Evolutionary conservation across 805 yeast species (phyloP).

Genomic region (Sungouiozyma intestinalis): DNA sequence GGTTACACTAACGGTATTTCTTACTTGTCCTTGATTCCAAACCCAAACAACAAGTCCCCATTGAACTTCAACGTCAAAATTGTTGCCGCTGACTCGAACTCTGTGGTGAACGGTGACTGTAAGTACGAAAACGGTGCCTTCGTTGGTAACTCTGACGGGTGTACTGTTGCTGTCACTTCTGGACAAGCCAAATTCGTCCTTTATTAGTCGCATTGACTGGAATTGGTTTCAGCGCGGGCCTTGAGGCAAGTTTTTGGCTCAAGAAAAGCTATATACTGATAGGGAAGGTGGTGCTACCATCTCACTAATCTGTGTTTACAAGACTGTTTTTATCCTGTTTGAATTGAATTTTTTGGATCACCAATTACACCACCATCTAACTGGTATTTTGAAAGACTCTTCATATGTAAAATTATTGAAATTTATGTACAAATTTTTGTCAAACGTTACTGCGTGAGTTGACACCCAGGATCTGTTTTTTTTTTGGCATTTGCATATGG

Average conservation of each 20-base stretch:
- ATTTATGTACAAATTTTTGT: neutral
- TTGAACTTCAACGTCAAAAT: slow-evolving; percentile 71
- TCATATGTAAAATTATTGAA: neutral
- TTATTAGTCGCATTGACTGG: slow-evolving; percentile 30
- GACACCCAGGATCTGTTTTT: neutral
- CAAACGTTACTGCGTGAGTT: too few species aligned
- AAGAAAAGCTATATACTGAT: too few species aligned
- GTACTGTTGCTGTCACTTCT: slow-evolving; percentile 81
- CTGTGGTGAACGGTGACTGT: slow-evolving; percentile 65
- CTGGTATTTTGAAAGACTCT: too few species aligned
- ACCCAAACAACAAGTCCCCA: slow-evolving; percentile 74
- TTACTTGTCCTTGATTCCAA: slow-evolving; percentile 87
- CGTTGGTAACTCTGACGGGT: slow-evolving; percentile 60
- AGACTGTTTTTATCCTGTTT: neutral
- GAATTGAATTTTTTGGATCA: too few species aligned
- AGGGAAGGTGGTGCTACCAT: neutral
- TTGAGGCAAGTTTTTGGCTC: too few species aligned
- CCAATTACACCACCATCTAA: too few species aligned
- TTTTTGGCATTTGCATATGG: neutral
- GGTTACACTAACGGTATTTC: slow-evolving; percentile 66
- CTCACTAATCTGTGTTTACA: neutral
- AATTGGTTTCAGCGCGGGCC: too few species aligned
- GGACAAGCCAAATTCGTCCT: slow-evolving; percentile 82
- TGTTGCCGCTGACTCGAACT: slow-evolving; percentile 56
- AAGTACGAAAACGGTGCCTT: slow-evolving; percentile 64